Percentiles rank a stretch among this genome's conserved stretches.
Conservation (phyloP, 495 filamentous ascomycete species). For the Penicillium dipodomyicola region DNA sequence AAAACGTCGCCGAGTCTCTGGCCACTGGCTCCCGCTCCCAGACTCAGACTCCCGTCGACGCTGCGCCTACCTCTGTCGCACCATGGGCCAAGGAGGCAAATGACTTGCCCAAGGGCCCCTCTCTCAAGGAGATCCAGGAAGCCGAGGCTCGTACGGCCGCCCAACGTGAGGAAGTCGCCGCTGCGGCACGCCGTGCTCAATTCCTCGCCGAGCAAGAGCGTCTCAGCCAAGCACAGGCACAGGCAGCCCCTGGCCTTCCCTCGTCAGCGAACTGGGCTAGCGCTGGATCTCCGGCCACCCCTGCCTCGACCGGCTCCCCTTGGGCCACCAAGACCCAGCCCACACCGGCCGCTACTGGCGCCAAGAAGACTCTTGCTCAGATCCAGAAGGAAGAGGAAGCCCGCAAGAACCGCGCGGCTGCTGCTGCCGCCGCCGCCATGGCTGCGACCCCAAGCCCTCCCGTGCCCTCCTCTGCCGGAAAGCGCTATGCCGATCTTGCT, state of each 20-base stretch:
- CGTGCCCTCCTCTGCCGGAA: slow-evolving; percentile 58
- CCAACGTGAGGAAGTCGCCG: slow-evolving; percentile 78
- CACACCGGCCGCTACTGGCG: slow-evolving; percentile 41
- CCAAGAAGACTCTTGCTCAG: slow-evolving; percentile 90
- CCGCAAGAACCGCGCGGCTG: slow-evolving; percentile 69
- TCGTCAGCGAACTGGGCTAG: slow-evolving; percentile 90
- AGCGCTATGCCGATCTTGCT: slow-evolving; percentile 94
- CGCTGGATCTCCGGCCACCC: slow-evolving; percentile 60
- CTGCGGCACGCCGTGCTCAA: slow-evolving; percentile 72
- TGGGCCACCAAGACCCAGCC: slow-evolving; percentile 64
- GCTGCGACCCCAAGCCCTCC: slow-evolving; percentile 46
- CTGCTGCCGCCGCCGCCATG: slow-evolving; percentile 56
- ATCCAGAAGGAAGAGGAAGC: slow-evolving; percentile 96
- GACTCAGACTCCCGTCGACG: slow-evolving; percentile 68
- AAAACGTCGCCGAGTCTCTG: slow-evolving; percentile 79
- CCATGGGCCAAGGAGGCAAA: slow-evolving; percentile 89
- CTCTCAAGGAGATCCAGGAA: slow-evolving; percentile 95
- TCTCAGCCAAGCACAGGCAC: slow-evolving; percentile 61
- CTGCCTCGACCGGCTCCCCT: slow-evolving; percentile 50
- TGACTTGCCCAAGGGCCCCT: slow-evolving; percentile 81
- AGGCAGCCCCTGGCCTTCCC: slow-evolving; percentile 70
- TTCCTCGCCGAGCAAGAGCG: slow-evolving; percentile 73
- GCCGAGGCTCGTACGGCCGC: slow-evolving; percentile 92
- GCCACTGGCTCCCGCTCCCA: slow-evolving; percentile 68
- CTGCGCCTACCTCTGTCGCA: slow-evolving; percentile 67